Evolutionary conservation across 352 stramenopile species (phyloP).

Genomic region (Globisporangium acanthophoron): DNA sequence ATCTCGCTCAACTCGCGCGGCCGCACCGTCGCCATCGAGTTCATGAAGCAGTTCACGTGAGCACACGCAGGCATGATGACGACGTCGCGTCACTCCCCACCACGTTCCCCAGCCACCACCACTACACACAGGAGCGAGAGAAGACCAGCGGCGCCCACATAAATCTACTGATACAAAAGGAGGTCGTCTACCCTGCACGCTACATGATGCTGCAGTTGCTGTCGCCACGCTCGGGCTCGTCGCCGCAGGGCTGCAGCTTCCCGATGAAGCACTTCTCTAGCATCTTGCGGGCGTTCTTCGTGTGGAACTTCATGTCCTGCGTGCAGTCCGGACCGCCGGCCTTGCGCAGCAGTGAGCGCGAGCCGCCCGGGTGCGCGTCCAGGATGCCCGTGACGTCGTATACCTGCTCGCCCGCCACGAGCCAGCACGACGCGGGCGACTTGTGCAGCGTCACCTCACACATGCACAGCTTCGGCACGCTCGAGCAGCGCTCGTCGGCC

Average conservation of each 20-base stretch:
- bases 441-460: conserved; percentile 85
- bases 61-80: not conserved
- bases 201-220: conserved; percentile 77
- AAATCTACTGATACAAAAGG: conserved; percentile 14
- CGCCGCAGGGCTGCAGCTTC: conserved; percentile 61
- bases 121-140: not conserved
- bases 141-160: not conserved
- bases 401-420: conserved; percentile 88
- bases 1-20: conserved; percentile 93
- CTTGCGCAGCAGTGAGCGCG: conserved; percentile 75
- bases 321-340: conserved; percentile 67
- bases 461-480: conserved; percentile 62
- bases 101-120: not conserved
- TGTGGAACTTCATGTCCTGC: conserved; percentile 82
- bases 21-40: conserved; percentile 91
- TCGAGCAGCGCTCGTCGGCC: conserved; percentile 41
- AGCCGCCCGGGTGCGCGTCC: conserved; percentile 66
- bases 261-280: conserved; percentile 81
- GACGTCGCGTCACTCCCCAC: not conserved
- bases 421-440: conserved; percentile 90
- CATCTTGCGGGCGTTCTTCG: conserved; percentile 63
- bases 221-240: conserved; percentile 24
- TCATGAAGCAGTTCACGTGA: conserved; percentile 92
- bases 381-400: conserved; percentile 85
- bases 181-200: not conserved